phyloP scores from a whole-genome alignment of 2,329 filamentous ascomycete species.

The Pseudophaeomoniella oleicola region DNA sequence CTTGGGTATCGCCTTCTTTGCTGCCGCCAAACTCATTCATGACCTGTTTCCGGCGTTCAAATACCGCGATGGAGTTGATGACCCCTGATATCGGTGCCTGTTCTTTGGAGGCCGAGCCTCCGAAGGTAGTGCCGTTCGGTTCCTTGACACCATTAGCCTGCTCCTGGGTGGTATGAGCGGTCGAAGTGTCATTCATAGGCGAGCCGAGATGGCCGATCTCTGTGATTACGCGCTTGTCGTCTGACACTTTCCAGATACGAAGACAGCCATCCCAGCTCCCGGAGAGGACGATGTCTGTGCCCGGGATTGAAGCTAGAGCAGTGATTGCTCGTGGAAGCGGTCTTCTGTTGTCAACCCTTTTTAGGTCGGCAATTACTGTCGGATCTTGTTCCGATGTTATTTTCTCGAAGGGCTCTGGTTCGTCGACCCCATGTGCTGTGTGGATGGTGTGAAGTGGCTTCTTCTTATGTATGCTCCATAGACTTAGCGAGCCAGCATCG shows the following conservation, averaged over 20 bases:
- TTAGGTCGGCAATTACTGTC: constrained; percentile 31
- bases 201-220: constrained; percentile 51
- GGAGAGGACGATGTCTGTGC: constrained; percentile 76
- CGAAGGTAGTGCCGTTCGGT: neutral
- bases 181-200: neutral
- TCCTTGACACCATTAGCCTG: neutral
- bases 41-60: constrained; percentile 67
- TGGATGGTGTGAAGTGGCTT: constrained; percentile 73
- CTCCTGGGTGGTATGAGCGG: neutral
- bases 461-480: constrained; percentile 90
- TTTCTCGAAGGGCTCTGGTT: constrained; percentile 49
- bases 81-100: constrained; percentile 38
- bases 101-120: neutral
- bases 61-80: constrained; percentile 76
- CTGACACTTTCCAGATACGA: constrained; percentile 68
- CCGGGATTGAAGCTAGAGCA: constrained; percentile 71
- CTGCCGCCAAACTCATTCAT: constrained; percentile 27
- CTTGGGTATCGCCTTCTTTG: constrained; percentile 33
- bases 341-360: constrained; percentile 38
- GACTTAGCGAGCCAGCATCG: constrained; percentile 72
- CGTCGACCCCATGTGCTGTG: constrained; percentile 74
- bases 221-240: constrained; percentile 69
- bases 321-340: constrained; percentile 77
- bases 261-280: constrained; percentile 91
- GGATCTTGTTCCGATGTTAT: constrained; percentile 59